A percentile compares a stretch with the other conserved stretches of the same genome.
Evolutionary conservation across 768 basidiomycete genomes (phyloP).

Genomic region (Imleria badia): DNA sequence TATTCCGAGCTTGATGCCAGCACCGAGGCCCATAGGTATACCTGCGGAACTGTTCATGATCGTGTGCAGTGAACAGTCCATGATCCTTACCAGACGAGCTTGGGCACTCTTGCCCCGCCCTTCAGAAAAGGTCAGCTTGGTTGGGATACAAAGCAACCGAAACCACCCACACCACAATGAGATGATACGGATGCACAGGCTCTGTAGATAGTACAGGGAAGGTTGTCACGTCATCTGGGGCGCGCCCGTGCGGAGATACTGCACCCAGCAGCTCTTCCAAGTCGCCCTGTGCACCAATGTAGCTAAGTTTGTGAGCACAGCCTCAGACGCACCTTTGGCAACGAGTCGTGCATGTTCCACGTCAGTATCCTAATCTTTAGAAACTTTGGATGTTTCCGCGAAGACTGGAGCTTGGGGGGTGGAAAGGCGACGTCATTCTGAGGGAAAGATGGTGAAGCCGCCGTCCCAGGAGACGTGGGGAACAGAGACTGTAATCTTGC

Average conservation of each 20-base stretch:
- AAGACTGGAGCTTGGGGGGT: slow-evolving; percentile 20
- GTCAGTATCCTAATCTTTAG: slow-evolving; percentile 70
- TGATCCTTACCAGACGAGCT: slow-evolving; percentile 58
- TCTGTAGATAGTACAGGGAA: slow-evolving; percentile 53
- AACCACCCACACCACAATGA: slow-evolving; percentile 67
- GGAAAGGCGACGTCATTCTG: slow-evolving; percentile 24
- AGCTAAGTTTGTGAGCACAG: neutral
- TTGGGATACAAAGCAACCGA: neutral
- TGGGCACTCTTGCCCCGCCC: slow-evolving; percentile 78
- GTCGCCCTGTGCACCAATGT: slow-evolving; percentile 54
- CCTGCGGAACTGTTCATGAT: slow-evolving; percentile 39
- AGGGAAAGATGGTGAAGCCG: slow-evolving; percentile 17
- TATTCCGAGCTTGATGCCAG: slow-evolving; percentile 70
- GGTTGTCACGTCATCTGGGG: slow-evolving; percentile 23
- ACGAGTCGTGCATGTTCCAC: slow-evolving; percentile 86
- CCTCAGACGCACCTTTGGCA: slow-evolving; percentile 58
- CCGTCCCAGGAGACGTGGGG: slow-evolving; percentile 36
- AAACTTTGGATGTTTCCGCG: slow-evolving; percentile 37
- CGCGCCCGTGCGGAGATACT: slow-evolving; percentile 40
- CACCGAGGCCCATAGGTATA: slow-evolving; percentile 76
- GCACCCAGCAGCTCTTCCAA: slow-evolving; percentile 68
- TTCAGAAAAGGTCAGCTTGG: slow-evolving; percentile 33
- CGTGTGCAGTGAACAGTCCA: neutral
- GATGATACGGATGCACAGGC: slow-evolving; percentile 66
- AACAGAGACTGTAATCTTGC: slow-evolving; percentile 54